A percentile compares a stretch with the other conserved stretches of the same genome.
These are phyloP conservation scores for Verticillium tricorpus DNA, from an alignment of 2,329 filamentous ascomycete species.

Conservation along the genomic window DNA sequence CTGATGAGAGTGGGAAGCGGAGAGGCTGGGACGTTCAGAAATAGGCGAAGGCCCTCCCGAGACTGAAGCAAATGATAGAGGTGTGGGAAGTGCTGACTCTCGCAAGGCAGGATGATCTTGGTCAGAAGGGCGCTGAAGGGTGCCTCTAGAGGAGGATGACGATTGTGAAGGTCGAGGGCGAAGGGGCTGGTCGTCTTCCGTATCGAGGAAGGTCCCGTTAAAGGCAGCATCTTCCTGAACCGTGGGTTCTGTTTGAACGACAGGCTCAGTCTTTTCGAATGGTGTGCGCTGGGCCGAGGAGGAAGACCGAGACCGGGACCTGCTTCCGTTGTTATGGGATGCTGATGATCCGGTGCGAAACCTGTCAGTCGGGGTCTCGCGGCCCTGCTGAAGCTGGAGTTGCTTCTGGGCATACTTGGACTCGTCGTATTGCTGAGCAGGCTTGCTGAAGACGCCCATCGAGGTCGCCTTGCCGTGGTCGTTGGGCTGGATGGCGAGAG, in stretches of 20 bases:
- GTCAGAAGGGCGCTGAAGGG: conserved; percentile 45
- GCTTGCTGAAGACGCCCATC: conserved; percentile 60
- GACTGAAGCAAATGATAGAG: conserved; percentile 28
- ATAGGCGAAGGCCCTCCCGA: conserved; percentile 24
- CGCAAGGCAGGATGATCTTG: conserved; percentile 52
- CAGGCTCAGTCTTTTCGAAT: conserved; percentile 23
- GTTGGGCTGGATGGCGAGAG: conserved; percentile 65
- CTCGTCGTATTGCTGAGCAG: conserved; percentile 72
- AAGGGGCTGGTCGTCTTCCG: conserved; percentile 27
- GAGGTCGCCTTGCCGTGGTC: conserved; percentile 82
- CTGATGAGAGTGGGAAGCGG: conserved; percentile 11
- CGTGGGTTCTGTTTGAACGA: conserved; percentile 22
- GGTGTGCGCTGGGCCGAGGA: conserved; percentile 35
- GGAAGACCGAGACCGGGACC: conserved; percentile 39
- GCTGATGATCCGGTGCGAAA: conserved; percentile 40
- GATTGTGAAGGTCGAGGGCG: background rate
- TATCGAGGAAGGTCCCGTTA: conserved; percentile 36
- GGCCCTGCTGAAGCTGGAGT: conserved; percentile 71
- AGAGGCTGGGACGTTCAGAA: conserved; percentile 16
- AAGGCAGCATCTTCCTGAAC: conserved; percentile 26
- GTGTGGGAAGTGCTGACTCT: conserved; percentile 37
- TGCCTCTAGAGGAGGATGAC: conserved; percentile 27
- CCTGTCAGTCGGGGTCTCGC: conserved; percentile 53
- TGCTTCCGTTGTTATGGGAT: conserved; percentile 26
- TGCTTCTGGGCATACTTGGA: conserved; percentile 79